Evolutionary conservation across 352 stramenopile species (phyloP).

Genomic region (Globisporangium apiculatum): DNA sequence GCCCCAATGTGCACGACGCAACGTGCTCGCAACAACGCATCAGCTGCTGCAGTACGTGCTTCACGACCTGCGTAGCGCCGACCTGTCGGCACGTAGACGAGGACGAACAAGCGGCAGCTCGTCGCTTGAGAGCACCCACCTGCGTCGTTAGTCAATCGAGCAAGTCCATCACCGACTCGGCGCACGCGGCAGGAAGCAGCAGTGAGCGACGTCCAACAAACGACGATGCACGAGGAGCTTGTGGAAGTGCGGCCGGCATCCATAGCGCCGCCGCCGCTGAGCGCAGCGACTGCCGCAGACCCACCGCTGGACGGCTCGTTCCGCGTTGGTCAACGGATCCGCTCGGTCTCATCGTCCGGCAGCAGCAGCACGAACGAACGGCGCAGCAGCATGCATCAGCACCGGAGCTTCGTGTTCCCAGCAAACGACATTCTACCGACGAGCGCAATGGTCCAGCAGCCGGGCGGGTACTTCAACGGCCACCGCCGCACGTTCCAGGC

Average conservation of each 20-base stretch:
- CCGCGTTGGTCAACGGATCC: slow-evolving; percentile 9
- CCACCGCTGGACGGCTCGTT: slow-evolving; percentile 2
- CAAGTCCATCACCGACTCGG: background rate
- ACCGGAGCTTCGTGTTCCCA: slow-evolving; percentile 36
- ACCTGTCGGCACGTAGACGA: too few species aligned
- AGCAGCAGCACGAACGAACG: slow-evolving; percentile 20
- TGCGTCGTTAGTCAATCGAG: background rate
- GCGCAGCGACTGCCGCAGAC: background rate
- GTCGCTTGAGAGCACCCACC: too few species aligned
- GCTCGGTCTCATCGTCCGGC: slow-evolving; percentile 14
- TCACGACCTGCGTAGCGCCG: too few species aligned
- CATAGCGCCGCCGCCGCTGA: background rate
- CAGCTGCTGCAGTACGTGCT: too few species aligned
- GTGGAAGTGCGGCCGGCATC: slow-evolving; percentile 8
- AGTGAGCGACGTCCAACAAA: background rate
- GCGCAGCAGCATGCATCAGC: slow-evolving; percentile 17
- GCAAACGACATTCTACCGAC: slow-evolving; percentile 32
- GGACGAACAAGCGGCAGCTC: too few species aligned
- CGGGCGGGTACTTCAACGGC: slow-evolving; percentile 13
- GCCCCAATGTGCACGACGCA: too few species aligned
- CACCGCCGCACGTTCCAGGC: slow-evolving; percentile 17
- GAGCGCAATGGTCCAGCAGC: slow-evolving; percentile 33
- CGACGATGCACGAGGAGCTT: slow-evolving; percentile 8
- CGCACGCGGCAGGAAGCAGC: too few species aligned
- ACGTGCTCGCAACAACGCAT: too few species aligned